phyloP scores from a whole-genome alignment of 129 eudicot genomes.

The Kitagawia praeruptora region DNA sequence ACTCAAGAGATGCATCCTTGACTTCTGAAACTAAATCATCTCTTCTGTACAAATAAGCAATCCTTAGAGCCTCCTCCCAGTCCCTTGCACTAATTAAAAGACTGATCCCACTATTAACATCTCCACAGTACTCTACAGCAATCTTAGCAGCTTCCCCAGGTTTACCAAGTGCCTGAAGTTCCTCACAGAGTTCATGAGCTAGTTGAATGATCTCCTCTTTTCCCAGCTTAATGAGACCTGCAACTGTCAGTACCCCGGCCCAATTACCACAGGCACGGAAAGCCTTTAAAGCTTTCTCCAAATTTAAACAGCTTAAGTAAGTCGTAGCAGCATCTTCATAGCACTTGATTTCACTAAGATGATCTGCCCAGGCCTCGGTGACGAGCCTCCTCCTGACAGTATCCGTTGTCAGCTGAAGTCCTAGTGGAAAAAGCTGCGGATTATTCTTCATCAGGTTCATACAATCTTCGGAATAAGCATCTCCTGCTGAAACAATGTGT shows the following conservation, averaged over 20 bases:
- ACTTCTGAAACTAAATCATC: constrained; percentile 58
- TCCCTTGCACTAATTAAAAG: constrained; percentile 73
- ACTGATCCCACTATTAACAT: constrained; percentile 49
- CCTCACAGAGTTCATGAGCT: constrained; percentile 87
- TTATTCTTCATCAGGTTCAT: constrained; percentile 56
- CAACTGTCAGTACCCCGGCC: constrained; percentile 77
- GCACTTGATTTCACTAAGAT: constrained; percentile 49
- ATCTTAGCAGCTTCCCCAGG: constrained; percentile 90
- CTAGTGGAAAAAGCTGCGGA: constrained; percentile 65
- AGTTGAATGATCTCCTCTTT: constrained; percentile 53
- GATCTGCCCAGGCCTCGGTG: constrained; percentile 86
- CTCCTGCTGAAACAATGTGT: constrained; percentile 78
- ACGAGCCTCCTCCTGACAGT: constrained; percentile 39
- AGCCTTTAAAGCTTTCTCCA: constrained; percentile 76
- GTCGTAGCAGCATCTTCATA: constrained; percentile 83
- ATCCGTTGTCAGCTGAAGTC: constrained; percentile 57
- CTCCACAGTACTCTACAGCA: constrained; percentile 76
- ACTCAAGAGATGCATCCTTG: constrained; percentile 61
- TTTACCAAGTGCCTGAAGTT: constrained; percentile 84
- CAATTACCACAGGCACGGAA: constrained; percentile 66
- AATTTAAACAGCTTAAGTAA: constrained; percentile 50
- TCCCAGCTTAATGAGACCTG: constrained; percentile 66
- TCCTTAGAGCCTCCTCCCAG: constrained; percentile 93
- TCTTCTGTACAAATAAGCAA: constrained; percentile 50
- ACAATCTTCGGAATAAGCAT: constrained; percentile 59